phyloP scores from a whole-genome alignment of 2,329 filamentous ascomycete genomes.

The Tolypocladium album region DNA sequence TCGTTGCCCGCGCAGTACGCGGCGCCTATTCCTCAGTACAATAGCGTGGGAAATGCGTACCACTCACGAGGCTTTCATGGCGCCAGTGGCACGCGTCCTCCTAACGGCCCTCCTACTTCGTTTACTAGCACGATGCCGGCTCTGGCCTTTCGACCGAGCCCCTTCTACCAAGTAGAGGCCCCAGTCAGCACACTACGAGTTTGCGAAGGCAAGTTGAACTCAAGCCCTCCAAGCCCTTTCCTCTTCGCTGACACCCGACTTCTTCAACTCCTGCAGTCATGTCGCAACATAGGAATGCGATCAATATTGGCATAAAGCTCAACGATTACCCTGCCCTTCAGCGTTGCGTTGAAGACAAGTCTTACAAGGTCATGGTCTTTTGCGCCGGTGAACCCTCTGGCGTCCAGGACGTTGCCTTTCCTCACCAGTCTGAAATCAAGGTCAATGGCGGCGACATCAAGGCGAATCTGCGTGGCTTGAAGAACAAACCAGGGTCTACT shows the following conservation, averaged over 20 bases:
- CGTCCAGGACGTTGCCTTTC: slow-evolving; percentile 73
- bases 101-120: slow-evolving; percentile 8
- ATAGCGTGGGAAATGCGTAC: slow-evolving; percentile 1
- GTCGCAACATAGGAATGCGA: slow-evolving; percentile 42
- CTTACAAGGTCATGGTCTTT: slow-evolving; percentile 69
- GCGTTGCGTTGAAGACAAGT: slow-evolving; percentile 48
- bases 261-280: slow-evolving; percentile 27
- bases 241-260: too few species aligned
- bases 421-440: slow-evolving; percentile 84
- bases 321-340: slow-evolving; percentile 42
- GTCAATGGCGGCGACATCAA: slow-evolving; percentile 83
- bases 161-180: slow-evolving; percentile 67
- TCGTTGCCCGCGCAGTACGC: slow-evolving; percentile 5
- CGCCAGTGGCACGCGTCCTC: slow-evolving; percentile 1
- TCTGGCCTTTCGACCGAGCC: slow-evolving; percentile 55
- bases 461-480: slow-evolving; percentile 86
- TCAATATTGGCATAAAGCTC: slow-evolving; percentile 32
- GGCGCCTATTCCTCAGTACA: slow-evolving; percentile 10
- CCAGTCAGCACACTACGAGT: slow-evolving; percentile 53
- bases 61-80: slow-evolving; percentile 7
- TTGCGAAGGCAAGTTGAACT: slow-evolving; percentile 55
- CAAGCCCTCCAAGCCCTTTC: background rate
- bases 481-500: slow-evolving; percentile 93
- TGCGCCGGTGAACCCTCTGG: slow-evolving; percentile 58
- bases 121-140: slow-evolving; percentile 7